Evolutionary conservation across 148 eudicot species (phyloP).

Genomic region (Tetragonia tetragonoides): DNA sequence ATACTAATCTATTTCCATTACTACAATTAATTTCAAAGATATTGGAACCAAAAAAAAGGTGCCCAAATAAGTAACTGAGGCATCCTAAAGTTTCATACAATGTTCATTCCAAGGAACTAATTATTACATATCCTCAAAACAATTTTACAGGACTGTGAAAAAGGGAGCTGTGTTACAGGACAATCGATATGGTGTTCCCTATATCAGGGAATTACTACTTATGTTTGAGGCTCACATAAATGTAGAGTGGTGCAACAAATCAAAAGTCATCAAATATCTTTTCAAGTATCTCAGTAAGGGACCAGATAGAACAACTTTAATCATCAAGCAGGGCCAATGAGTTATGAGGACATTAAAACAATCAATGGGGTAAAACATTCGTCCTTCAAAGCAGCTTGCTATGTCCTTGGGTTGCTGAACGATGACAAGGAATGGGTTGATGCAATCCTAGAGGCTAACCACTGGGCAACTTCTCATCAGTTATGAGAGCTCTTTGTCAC

Average conservation of each 20-base stretch:
- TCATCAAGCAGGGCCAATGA: not conserved
- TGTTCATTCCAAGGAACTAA: too few species aligned
- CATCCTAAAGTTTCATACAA: too few species aligned
- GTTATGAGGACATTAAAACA: not conserved
- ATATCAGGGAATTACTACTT: slow-evolving; percentile 4
- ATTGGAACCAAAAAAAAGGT: too few species aligned
- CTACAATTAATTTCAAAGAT: too few species aligned
- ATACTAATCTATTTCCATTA: not conserved
- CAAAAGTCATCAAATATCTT: not conserved
- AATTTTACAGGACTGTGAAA: not conserved
- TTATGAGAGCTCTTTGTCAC: not conserved
- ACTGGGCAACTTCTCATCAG: not conserved
- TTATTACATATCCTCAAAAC: too few species aligned
- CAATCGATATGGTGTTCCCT: slow-evolving; percentile 16
- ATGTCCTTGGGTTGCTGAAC: not conserved
- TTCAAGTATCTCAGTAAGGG: not conserved
- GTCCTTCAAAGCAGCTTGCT: slow-evolving; percentile 9
- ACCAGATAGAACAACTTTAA: not conserved
- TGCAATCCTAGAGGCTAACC: not conserved
- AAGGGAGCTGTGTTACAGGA: not conserved
- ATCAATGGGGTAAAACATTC: not conserved
- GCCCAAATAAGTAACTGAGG: too few species aligned
- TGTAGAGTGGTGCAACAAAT: slow-evolving; percentile 11
- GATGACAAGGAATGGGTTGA: slow-evolving; percentile 1
- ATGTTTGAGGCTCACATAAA: not conserved